phyloP scores from a whole-genome alignment of 208 protist species.

The Leptomonas pyrrhocoris region DNA sequence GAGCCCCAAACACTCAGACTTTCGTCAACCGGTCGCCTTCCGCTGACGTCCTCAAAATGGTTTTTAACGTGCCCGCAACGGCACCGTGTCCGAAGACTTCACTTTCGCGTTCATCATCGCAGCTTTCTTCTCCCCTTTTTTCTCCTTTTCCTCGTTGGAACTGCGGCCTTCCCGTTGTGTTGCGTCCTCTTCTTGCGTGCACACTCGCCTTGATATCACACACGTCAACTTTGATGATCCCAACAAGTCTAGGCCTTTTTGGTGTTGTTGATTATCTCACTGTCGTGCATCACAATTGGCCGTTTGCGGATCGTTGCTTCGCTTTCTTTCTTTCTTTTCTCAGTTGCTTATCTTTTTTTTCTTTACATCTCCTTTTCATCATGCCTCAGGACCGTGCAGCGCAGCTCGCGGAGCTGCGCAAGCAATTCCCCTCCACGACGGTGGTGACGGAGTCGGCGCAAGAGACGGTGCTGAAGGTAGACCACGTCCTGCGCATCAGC shows the following conservation, averaged over 20 bases:
- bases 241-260: no score
- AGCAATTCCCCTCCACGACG: constrained; percentile 49
- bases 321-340: constrained; percentile 25
- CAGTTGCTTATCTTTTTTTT: constrained; percentile 18
- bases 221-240: no score
- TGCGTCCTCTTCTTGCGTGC: no score
- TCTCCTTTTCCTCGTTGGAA: no score
- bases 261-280: no score
- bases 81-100: neutral
- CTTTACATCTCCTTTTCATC: neutral
- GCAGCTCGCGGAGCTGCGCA: constrained; percentile 48
- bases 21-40: no score
- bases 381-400: constrained; percentile 37
- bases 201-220: no score
- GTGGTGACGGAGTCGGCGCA: constrained; percentile 44
- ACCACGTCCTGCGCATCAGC: constrained; percentile 50
- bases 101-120: neutral
- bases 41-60: neutral
- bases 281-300: no score
- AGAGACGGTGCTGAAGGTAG: constrained; percentile 65
- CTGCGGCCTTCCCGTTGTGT: no score
- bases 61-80: neutral
- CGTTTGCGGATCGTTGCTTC: neutral
- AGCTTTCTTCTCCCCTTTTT: neutral
- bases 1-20: no score